Evolutionary conservation across 768 basidiomycete species (phyloP), one percentile per base, ranked within the genome.

Genomic region (Suillus subluteus): DNA sequence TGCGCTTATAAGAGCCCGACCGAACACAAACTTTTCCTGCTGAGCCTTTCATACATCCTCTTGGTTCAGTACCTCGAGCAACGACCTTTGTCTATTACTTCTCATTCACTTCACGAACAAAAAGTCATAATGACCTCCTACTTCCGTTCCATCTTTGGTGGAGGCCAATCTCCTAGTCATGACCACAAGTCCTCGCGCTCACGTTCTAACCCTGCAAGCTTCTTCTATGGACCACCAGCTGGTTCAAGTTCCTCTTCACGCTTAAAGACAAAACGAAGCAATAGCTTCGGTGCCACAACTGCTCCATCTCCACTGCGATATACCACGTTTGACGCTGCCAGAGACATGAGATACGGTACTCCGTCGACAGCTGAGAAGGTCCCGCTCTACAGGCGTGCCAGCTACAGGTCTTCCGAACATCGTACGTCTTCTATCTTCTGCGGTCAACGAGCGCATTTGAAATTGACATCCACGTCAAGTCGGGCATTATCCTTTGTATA

Each of bases 81-180:
- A 72, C 72, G 68, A 71, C 71, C 59, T 48, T 46, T 59, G 52
- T 15, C 63, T 62, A 50, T 50, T 43, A 64, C 37, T 61, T 61
- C 30, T 40, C 40, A 23, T 54, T 26, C 30, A 26, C 44, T 67
- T 70, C 52, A 74, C 77, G 71, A 70, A 63, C 46, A 37, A 73
- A 69, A 65, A 66, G 62, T 21, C 62, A 69, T 64, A 65, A 86
- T 86, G 85, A 79, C 84, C 61, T 82, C 85, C 41, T 83, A 84
- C 77, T 72, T 87, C 66, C 85, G 85, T 67, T 83, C 74, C 66
- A 75, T 83, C 70, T 84, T 84, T 65, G 82, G 82, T 52, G 78
- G 77, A 46, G 62, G 65, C 30, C 61, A 75, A 63, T 68, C 73
- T 52, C 74, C 76, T 46, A 72, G 41, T 46, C 71, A 73, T 69